A percentile compares a stretch with the other conserved stretches of the same genome.
phyloP scores from a whole-genome alignment of 306 rosid genomes.

The Medicago arabica region DNA sequence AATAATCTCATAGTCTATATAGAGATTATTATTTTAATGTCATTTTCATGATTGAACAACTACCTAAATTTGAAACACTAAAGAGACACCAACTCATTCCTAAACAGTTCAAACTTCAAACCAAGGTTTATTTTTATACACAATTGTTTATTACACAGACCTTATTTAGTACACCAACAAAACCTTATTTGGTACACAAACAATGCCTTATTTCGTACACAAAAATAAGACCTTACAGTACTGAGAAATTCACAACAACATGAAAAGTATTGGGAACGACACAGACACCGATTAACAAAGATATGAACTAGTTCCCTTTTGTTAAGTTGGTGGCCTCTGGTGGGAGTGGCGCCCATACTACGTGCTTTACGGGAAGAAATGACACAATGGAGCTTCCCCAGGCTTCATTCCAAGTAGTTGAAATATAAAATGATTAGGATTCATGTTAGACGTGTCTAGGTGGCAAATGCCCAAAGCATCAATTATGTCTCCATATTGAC shows the following conservation, averaged over 20 bases:
- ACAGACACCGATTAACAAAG: background rate
- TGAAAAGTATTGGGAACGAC: background rate
- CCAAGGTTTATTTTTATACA: background rate
- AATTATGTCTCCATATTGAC: conserved; percentile 48
- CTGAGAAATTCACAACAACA: background rate
- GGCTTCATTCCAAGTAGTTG: conserved; percentile 42
- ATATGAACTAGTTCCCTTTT: background rate
- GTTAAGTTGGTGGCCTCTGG: conserved; percentile 27
- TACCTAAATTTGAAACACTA: background rate
- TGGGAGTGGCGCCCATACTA: conserved; percentile 48
- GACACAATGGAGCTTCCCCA: conserved; percentile 44
- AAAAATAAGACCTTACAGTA: background rate
- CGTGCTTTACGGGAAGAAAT: conserved; percentile 54
- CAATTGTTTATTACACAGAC: background rate
- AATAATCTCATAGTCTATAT: background rate
- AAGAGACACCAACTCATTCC: background rate
- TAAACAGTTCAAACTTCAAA: background rate
- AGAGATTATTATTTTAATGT: background rate
- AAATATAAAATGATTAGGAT: conserved; percentile 45
- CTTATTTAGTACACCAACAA: background rate
- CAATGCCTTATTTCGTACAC: background rate
- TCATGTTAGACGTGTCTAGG: conserved; percentile 53
- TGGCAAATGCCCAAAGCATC: conserved; percentile 55
- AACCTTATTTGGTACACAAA: background rate
- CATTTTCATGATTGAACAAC: background rate